Evolutionary conservation across 768 basidiomycete genomes (phyloP).

Genomic region (Russula emetica): DNA sequence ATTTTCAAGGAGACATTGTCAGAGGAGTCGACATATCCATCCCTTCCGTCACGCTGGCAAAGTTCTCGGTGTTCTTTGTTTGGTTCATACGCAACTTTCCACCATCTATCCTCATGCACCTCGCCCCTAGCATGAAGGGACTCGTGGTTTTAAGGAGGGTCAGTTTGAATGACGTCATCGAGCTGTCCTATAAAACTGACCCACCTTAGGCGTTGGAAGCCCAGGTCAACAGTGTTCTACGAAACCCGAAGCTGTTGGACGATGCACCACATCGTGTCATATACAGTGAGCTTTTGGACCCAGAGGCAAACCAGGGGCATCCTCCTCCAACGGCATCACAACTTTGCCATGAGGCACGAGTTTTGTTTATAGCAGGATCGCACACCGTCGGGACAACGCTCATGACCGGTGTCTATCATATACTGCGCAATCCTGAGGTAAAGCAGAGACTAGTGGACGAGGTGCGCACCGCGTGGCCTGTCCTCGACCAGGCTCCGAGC

Average conservation of each 20-base stretch:
- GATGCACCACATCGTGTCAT: conserved; percentile 20
- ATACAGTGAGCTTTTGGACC: conserved; percentile 14
- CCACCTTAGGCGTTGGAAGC: not conserved
- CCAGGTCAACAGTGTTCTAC: conserved; percentile 7
- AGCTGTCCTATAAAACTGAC: not conserved
- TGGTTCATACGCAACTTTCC: conserved; percentile 11
- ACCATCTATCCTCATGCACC: not conserved
- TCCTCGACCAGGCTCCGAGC: conserved; percentile 9
- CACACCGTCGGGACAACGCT: conserved; percentile 20
- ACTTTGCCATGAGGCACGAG: conserved; percentile 10
- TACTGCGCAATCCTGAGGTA: conserved; percentile 8
- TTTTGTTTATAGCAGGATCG: conserved; percentile 19
- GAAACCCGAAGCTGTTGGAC: conserved; percentile 5
- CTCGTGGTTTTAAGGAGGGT: not conserved
- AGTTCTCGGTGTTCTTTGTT: conserved; percentile 8
- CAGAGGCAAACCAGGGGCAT: conserved; percentile 10
- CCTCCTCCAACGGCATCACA: not conserved
- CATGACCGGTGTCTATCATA: conserved; percentile 12
- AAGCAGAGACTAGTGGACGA: conserved; percentile 15
- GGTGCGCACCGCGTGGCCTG: conserved; percentile 12
- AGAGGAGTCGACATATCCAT: conserved; percentile 34
- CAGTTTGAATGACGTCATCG: not conserved
- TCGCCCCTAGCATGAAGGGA: conserved; percentile 5
- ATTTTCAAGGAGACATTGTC: conserved; percentile 38
- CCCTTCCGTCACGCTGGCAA: conserved; percentile 28